Percentiles rank a stretch among this genome's conserved stretches.
Evolutionary conservation across 768 basidiomycete genomes (phyloP).

Genomic region (Auricularia sp.): DNA sequence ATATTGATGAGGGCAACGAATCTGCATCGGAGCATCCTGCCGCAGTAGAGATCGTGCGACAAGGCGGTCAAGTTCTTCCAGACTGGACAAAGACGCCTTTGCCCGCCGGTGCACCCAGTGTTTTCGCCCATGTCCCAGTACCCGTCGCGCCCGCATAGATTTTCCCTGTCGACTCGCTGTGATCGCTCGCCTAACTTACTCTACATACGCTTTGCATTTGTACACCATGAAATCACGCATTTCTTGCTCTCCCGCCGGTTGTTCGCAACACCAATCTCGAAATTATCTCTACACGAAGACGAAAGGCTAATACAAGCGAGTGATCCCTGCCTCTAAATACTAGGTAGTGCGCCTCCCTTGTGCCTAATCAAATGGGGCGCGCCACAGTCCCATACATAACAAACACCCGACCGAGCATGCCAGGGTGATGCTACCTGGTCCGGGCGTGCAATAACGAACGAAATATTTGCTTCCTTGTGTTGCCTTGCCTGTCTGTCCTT

Average conservation of each 20-base stretch:
- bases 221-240: neutral
- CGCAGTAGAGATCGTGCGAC: conserved; percentile 11
- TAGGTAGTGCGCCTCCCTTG: neutral
- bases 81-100: conserved; percentile 73
- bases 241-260: neutral
- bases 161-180: neutral
- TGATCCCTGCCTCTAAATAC: neutral
- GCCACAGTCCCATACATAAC: too few relatives aligned
- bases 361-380: neutral
- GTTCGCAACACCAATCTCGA: neutral
- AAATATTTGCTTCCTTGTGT: neutral
- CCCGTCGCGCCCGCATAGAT: neutral
- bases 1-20: conserved; percentile 5
- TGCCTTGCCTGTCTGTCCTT: neutral
- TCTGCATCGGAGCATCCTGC: conserved; percentile 8
- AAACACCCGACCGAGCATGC: too few relatives aligned
- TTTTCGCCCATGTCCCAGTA: neutral
- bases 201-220: too few relatives aligned
- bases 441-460: neutral
- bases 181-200: too few relatives aligned
- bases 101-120: conserved; percentile 46
- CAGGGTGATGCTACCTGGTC: too few relatives aligned
- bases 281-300: neutral
- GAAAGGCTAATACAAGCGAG: neutral
- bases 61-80: conserved; percentile 40